Evolutionary conservation across 257 asterid genomes (phyloP), one percentile per base, ranked within the genome.

Genomic region (Solanum chaucha): DNA sequence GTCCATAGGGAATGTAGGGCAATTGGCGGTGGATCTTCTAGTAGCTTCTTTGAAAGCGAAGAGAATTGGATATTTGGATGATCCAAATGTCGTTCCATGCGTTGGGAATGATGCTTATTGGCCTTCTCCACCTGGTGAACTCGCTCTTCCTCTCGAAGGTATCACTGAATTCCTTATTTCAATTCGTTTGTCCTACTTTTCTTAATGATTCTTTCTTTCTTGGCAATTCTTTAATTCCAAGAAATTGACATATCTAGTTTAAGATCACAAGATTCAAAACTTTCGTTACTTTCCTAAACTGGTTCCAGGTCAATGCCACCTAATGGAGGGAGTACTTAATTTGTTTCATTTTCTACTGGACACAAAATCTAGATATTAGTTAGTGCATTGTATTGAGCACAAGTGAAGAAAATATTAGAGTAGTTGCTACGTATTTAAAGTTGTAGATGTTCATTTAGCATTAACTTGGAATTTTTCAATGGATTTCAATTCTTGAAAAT

Each of bases 1-100:
- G 10, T 97, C 99, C 89, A 88, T 97, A 83, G 99, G 99, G 85
- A 97, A 97, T 86, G 99, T 95, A 9, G 99, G 99, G 13, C 99
- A 97, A 93, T 90, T 97, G 34, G 97, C 99, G 61, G 96, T 93
- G 91, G 99, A 97, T 93, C 91, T 95, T 40, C 86, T 97, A 75
- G 91, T 97, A 68, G 92, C 99, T 82, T 92, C 99, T 24, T 84
- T 94, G 48, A 88, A 89, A 89, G 95, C 96, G 4, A 94, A 94
- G 83, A 93, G 87, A 88, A 85, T 92, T 87, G 99, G 98, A 73
- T 94, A 85, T 41, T 86, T 95, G 48, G 99, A 97, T 87, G 99
- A 97, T 58, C 94, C 99, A 10, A 92, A 95, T 88, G 93, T 95
- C 26, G 94, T 95, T 85, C 98, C 99, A n/a, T 95, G 99, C 89